Conservation (phyloP, 495 filamentous ascomycete species). For the Aspergillus carlsbadensis region DNA sequence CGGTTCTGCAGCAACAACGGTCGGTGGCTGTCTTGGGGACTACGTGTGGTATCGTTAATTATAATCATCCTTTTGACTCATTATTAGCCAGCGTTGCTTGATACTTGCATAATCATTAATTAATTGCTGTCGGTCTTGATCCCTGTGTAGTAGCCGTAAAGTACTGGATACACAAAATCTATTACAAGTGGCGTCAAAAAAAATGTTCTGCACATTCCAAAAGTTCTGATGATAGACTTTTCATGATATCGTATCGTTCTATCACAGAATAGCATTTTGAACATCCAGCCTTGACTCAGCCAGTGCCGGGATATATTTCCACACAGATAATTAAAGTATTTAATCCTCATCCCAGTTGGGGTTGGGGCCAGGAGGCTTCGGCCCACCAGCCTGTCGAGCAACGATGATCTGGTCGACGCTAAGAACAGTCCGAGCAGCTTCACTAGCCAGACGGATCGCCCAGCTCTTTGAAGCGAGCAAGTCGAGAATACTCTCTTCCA, state of each 20-base stretch:
- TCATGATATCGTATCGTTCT: conserved; percentile 23
- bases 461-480: conserved; percentile 87
- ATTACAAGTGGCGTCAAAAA: too few species aligned
- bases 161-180: too few species aligned
- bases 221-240: conserved; percentile 7
- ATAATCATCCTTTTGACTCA: background rate
- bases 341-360: conserved; percentile 99
- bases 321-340: conserved; percentile 19
- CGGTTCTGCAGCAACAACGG: conserved; percentile 51
- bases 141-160: background rate
- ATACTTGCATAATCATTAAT: background rate
- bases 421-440: conserved; percentile 89
- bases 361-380: conserved; percentile 93
- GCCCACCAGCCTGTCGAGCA: conserved; percentile 92
- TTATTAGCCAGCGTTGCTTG: background rate
- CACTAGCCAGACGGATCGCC: conserved; percentile 95
- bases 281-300: background rate
- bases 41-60: conserved; percentile 61
- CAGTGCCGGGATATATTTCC: background rate
- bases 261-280: conserved; percentile 16
- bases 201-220: conserved; percentile 3
- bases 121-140: conserved; percentile 41
- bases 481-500: conserved; percentile 89
- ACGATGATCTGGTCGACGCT: conserved; percentile 99
- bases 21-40: conserved; percentile 74